Conservation (phyloP, 2,329 filamentous ascomycete species). For the Byssothecium circinans region DNA sequence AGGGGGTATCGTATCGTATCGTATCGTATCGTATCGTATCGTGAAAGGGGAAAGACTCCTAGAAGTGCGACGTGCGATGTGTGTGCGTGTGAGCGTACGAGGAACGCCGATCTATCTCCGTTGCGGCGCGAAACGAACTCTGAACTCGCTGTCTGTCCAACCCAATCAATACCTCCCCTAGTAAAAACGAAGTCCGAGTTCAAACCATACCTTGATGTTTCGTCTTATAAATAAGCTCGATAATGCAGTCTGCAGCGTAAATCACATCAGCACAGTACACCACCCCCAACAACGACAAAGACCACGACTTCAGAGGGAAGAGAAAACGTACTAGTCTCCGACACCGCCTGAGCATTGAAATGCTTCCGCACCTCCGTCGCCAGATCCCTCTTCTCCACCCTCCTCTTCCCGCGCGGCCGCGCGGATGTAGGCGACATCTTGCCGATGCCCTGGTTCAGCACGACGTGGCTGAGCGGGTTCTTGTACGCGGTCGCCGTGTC, state of each 20-base stretch:
- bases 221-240: conserved; percentile 75
- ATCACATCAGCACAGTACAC: too few species aligned
- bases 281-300: too few species aligned
- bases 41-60: conserved; percentile 22
- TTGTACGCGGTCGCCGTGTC: conserved; percentile 71
- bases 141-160: conserved; percentile 53
- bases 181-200: too few species aligned
- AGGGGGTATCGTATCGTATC: too few species aligned
- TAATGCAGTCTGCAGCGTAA: conserved; percentile 61
- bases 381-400: conserved; percentile 72
- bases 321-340: conserved; percentile 71
- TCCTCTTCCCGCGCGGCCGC: conserved; percentile 62
- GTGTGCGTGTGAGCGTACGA: too few species aligned
- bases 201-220: conserved; percentile 60
- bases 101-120: conserved; percentile 27
- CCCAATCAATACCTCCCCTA: too few species aligned
- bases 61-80: background rate
- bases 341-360: conserved; percentile 77
- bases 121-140: conserved; percentile 48
- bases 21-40: too few species aligned
- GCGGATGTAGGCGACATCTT: conserved; percentile 76
- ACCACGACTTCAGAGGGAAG: too few species aligned
- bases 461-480: conserved; percentile 52
- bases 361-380: conserved; percentile 75
- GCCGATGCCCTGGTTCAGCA: conserved; percentile 63